A percentile compares a stretch with the other conserved stretches of the same genome.
Conservation (phyloP, 2,329 filamentous ascomycete genomes). For the Elsinoe perseae region DNA sequence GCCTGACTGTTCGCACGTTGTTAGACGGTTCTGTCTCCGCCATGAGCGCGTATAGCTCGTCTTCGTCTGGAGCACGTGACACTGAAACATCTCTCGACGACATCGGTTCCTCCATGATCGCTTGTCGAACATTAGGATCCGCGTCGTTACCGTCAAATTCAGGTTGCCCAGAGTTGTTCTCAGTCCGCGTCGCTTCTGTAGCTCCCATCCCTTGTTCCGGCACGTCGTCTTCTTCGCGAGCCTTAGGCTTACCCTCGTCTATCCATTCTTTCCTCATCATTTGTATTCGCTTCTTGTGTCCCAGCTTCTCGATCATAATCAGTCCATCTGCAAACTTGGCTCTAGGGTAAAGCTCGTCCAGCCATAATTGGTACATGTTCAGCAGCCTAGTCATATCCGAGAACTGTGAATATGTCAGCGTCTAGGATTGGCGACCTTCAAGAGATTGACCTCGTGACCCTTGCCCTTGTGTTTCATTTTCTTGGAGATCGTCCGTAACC, state of each 20-base stretch:
- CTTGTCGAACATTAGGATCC: too few species aligned
- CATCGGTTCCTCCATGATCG: not conserved
- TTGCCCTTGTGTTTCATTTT: constrained; percentile 80
- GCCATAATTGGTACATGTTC: constrained; percentile 91
- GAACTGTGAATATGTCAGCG: constrained; percentile 49
- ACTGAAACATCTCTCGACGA: constrained; percentile 19
- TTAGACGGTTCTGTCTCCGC: constrained; percentile 31
- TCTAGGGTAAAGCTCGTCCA: constrained; percentile 91
- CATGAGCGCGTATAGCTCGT: constrained; percentile 49
- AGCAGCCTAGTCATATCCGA: constrained; percentile 74
- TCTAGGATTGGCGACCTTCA: not conserved
- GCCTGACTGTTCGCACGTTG: not conserved
- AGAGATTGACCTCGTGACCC: constrained; percentile 65
- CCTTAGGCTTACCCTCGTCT: constrained; percentile 58
- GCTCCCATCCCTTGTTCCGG: constrained; percentile 16
- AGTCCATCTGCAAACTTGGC: constrained; percentile 89
- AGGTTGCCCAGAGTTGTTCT: too few species aligned
- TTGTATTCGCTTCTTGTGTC: constrained; percentile 73
- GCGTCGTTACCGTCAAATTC: too few species aligned
- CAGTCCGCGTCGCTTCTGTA: too few species aligned
- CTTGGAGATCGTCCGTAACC: constrained; percentile 63
- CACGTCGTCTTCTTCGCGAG: constrained; percentile 21
- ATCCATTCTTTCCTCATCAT: constrained; percentile 76
- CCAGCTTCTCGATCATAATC: constrained; percentile 83
- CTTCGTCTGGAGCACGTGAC: constrained; percentile 38